Percentiles rank a stretch among this genome's conserved stretches.
Evolutionary conservation across 2,329 filamentous ascomycete species (phyloP).

Genomic region (Rhinocladiella similis): DNA sequence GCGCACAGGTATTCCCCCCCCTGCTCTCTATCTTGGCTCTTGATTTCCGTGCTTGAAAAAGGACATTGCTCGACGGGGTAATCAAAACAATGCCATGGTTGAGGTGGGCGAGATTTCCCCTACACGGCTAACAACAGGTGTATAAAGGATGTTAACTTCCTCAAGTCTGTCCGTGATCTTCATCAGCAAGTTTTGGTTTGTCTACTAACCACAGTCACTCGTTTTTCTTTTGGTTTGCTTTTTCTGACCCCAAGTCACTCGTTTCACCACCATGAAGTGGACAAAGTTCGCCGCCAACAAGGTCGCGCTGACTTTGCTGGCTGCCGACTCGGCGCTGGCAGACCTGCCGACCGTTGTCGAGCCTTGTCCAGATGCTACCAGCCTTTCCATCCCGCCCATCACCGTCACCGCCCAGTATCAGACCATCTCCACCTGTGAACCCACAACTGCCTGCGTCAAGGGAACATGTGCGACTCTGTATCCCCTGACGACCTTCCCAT

Average conservation of each 20-base stretch:
- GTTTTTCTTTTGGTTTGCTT: background rate
- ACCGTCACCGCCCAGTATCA: slow-evolving; percentile 1
- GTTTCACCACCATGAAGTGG: slow-evolving; percentile 1
- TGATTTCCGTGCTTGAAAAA: too few species aligned
- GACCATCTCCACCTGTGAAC: background rate
- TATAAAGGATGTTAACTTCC: background rate
- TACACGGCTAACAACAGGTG: background rate
- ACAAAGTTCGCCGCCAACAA: background rate
- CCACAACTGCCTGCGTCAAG: slow-evolving; percentile 2
- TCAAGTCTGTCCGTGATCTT: background rate
- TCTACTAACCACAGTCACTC: background rate
- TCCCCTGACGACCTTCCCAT: slow-evolving; percentile 16
- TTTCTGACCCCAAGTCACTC: background rate
- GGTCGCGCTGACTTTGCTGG: background rate
- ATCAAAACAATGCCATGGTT: too few species aligned
- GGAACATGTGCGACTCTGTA: slow-evolving; percentile 8
- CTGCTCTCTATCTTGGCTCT: background rate
- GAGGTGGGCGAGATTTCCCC: too few species aligned
- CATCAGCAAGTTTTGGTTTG: background rate
- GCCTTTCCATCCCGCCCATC: background rate
- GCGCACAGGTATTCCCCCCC: background rate
- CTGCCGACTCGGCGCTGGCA: background rate
- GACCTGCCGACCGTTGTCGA: background rate
- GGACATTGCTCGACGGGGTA: too few species aligned
- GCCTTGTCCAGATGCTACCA: background rate